These are phyloP conservation scores for Fusarium metavorans DNA, from an alignment of 2,329 filamentous ascomycete species.

Conservation along the genomic window DNA sequence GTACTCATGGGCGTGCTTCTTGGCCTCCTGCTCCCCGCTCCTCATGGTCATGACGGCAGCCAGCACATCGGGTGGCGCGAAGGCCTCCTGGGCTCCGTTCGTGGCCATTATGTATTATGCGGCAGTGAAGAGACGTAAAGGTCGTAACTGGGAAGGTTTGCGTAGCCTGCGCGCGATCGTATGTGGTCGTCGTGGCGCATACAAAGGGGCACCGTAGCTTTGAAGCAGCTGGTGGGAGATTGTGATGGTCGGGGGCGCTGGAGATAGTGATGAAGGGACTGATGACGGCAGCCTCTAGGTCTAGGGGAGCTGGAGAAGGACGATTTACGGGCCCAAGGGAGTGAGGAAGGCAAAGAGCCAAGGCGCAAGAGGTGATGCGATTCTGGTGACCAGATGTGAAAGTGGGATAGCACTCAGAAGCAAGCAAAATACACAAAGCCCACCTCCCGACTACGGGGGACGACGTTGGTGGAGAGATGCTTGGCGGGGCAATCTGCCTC, in stretches of 20 bases:
- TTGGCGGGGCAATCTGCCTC: slow-evolving; percentile 50
- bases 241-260: slow-evolving; percentile 9
- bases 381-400: slow-evolving; percentile 34
- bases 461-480: slow-evolving; percentile 38
- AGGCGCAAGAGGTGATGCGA: slow-evolving; percentile 20
- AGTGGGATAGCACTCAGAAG: slow-evolving; percentile 43
- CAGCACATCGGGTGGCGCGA: slow-evolving; percentile 81
- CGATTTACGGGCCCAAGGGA: slow-evolving; percentile 14
- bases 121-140: background rate
- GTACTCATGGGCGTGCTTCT: slow-evolving; percentile 91
- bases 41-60: slow-evolving; percentile 93
- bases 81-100: slow-evolving; percentile 75
- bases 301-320: slow-evolving; percentile 16
- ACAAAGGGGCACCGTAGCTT: slow-evolving; percentile 35
- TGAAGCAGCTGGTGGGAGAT: slow-evolving; percentile 13
- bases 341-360: slow-evolving; percentile 20
- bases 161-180: slow-evolving; percentile 38
- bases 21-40: slow-evolving; percentile 82
- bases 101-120: slow-evolving; percentile 69
- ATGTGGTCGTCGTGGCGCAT: slow-evolving; percentile 39
- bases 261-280: slow-evolving; percentile 1
- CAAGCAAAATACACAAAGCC: slow-evolving; percentile 44
- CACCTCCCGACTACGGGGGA: slow-evolving; percentile 33
- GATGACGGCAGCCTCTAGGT: slow-evolving; percentile 14
- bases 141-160: slow-evolving; percentile 9